phyloP scores from a whole-genome alignment of 768 basidiomycete species.

The Boletus vermiculosoides region DNA sequence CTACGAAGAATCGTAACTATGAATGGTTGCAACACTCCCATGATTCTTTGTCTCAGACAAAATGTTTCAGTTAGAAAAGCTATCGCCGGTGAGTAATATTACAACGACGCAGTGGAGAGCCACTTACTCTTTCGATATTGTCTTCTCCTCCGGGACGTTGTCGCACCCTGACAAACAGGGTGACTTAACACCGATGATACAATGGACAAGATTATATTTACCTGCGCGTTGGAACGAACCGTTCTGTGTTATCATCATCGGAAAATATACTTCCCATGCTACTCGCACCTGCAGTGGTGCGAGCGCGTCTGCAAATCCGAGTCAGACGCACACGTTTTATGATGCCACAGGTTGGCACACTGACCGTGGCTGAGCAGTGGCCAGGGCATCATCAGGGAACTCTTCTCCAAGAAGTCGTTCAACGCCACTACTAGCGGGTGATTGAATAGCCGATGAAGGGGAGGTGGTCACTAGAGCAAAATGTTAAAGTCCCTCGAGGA shows the following conservation, averaged over 20 bases:
- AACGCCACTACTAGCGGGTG: neutral
- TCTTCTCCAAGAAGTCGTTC: constrained; percentile 26
- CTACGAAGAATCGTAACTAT: neutral
- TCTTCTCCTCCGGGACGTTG: constrained; percentile 69
- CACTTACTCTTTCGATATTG: constrained; percentile 46
- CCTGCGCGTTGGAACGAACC: constrained; percentile 73
- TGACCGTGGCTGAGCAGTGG: constrained; percentile 49
- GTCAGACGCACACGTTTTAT: neutral
- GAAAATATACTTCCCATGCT: constrained; percentile 45
- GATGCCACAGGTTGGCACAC: constrained; percentile 16
- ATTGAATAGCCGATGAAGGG: constrained; percentile 3
- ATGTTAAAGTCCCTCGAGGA: neutral
- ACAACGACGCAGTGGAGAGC: neutral
- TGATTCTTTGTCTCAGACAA: neutral
- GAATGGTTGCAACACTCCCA: neutral
- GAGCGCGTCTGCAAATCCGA: constrained; percentile 31
- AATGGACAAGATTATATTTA: constrained; percentile 24
- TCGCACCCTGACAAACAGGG: constrained; percentile 47
- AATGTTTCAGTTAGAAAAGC: constrained; percentile 26
- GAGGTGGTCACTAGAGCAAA: constrained; percentile 10
- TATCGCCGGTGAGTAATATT: constrained; percentile 10
- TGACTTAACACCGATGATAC: neutral
- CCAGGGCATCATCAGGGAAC: constrained; percentile 58
- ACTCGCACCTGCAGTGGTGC: constrained; percentile 31
- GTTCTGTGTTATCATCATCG: constrained; percentile 38